Conservation (phyloP, 164 flowering plant genomes). For the Houttuynia cordata region DNA sequence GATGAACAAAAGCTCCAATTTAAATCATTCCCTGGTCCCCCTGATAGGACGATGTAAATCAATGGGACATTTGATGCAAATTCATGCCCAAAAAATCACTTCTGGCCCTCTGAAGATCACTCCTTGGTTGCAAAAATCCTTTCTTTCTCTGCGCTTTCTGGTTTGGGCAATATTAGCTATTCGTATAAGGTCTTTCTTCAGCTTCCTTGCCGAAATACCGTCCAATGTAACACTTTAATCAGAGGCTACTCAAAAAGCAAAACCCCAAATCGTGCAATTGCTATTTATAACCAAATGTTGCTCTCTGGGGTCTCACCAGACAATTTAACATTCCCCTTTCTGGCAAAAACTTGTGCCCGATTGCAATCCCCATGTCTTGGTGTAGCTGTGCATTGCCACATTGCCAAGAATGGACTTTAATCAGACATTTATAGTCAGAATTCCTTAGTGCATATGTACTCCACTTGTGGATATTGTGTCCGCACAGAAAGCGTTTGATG, state of each 20-base stretch:
- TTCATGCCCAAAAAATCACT: no score
- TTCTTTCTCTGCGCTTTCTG: conserved; percentile 34
- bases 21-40: no score
- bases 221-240: conserved; percentile 52
- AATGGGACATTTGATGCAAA: no score
- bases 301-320: conserved; percentile 40
- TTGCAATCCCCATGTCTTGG: conserved; percentile 29
- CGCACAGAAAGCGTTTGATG: conserved; percentile 22
- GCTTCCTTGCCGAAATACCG: conserved; percentile 27
- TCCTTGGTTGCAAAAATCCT: no score
- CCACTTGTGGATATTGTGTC: conserved; percentile 29
- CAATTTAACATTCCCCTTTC: conserved; percentile 59
- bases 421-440: conserved; percentile 42
- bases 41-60: no score
- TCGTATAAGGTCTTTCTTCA: conserved; percentile 28
- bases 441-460: conserved; percentile 74
- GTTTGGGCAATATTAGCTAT: conserved; percentile 29
- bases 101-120: no score
- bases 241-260: conserved; percentile 54
- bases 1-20: no score
- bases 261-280: conserved; percentile 37
- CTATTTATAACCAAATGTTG: conserved; percentile 41
- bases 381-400: conserved; percentile 31
- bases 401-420: conserved; percentile 38
- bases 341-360: conserved; percentile 49